phyloP scores from a whole-genome alignment of 2,329 filamentous ascomycete genomes.

The Chaetomiaceae sp. region DNA sequence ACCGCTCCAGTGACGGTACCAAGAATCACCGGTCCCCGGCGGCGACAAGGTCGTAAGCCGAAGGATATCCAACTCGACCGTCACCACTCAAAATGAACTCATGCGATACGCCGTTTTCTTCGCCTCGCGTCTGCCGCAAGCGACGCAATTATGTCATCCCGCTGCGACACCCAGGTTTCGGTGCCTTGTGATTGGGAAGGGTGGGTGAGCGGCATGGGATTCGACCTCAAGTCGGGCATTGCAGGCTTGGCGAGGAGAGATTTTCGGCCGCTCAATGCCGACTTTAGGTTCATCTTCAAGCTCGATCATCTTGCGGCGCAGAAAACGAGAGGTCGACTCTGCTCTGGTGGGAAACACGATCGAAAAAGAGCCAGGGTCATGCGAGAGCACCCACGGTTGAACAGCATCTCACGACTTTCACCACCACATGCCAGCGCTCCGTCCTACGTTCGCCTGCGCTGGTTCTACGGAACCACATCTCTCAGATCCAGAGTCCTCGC shows the following conservation, averaged over 20 bases:
- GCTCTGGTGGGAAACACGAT: background rate
- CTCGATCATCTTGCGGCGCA: background rate
- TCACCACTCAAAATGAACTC: background rate
- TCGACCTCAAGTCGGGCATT: slow-evolving; percentile 9
- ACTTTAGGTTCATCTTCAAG: background rate
- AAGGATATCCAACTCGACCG: background rate
- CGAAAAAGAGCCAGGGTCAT: background rate
- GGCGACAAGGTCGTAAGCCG: too few relatives aligned
- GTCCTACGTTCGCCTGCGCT: background rate
- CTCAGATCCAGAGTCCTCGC: background rate
- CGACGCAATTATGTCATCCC: slow-evolving; percentile 22
- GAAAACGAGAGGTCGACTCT: background rate
- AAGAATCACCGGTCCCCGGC: background rate
- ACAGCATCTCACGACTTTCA: background rate
- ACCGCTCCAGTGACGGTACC: background rate
- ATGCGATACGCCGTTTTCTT: background rate
- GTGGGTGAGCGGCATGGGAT: slow-evolving; percentile 10
- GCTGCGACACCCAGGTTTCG: background rate
- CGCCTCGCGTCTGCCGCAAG: background rate
- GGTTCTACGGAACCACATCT: too few relatives aligned
- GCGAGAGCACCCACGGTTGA: background rate
- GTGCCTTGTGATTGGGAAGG: slow-evolving; percentile 15
- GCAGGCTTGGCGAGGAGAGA: slow-evolving; percentile 2
- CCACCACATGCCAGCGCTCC: background rate
- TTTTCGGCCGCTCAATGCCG: background rate